These are phyloP conservation scores for Nigrospora oryzae DNA, from an alignment of 2,329 filamentous ascomycete genomes.

Conservation along the genomic window DNA sequence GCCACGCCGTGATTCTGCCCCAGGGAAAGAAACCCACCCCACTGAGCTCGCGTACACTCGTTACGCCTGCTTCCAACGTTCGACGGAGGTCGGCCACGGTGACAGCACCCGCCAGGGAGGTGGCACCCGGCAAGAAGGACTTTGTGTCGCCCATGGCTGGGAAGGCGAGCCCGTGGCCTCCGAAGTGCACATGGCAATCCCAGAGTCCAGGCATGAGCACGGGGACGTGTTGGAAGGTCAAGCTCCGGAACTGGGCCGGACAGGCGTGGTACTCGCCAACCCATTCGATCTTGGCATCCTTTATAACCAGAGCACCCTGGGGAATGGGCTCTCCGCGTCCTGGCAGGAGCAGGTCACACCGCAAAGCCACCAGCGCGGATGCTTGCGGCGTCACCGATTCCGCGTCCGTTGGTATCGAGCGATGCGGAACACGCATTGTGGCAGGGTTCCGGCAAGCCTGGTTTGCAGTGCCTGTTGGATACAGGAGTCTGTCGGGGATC, in stretches of 20 bases:
- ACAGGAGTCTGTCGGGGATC: no score
- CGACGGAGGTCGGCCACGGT: conserved; percentile 28
- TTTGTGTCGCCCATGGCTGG: conserved; percentile 8
- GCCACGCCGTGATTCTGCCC: neutral
- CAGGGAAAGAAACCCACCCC: conserved; percentile 15
- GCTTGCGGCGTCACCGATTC: neutral
- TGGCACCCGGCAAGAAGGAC: conserved; percentile 12
- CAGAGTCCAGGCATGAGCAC: conserved; percentile 43
- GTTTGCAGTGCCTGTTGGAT: no score
- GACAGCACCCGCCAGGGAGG: conserved; percentile 28
- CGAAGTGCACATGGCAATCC: conserved; percentile 42
- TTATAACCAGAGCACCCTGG: conserved; percentile 28
- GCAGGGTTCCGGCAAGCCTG: neutral
- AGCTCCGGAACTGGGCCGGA: conserved; percentile 20
- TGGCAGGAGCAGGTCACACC: conserved; percentile 33
- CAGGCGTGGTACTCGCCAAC: conserved; percentile 22
- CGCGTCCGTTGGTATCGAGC: neutral
- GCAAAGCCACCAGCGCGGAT: conserved; percentile 8
- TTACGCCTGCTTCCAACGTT: conserved; percentile 39
- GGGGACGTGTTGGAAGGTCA: conserved; percentile 24
- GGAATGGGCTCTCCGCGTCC: conserved; percentile 32
- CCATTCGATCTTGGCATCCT: conserved; percentile 28
- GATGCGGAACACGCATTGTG: neutral
- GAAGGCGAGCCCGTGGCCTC: conserved; percentile 20
- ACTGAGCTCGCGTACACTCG: conserved; percentile 38